These are phyloP conservation scores for Fusarium dlaminii DNA, from an alignment of 2,329 filamentous ascomycete species.

Conservation along the genomic window DNA sequence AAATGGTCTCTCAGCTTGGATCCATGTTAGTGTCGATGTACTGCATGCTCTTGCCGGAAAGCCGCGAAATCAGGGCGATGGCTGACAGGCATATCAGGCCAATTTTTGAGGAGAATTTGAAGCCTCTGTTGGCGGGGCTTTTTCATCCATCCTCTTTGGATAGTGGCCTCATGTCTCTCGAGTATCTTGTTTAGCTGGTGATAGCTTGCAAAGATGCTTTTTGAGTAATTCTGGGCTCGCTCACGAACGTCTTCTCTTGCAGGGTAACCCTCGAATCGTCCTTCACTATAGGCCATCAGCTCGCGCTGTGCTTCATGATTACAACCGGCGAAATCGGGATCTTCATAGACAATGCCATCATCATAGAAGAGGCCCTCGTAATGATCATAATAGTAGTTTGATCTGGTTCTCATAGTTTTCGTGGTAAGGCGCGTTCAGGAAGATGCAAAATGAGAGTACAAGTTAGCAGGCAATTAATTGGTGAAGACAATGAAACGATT, in stretches of 20 bases:
- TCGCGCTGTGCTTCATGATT: not conserved
- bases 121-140: constrained; percentile 58
- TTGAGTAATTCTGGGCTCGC: not conserved
- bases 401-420: not conserved
- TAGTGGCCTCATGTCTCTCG: constrained; percentile 59
- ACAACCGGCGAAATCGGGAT: not conserved
- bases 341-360: not conserved
- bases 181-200: constrained; percentile 48
- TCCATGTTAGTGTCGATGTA: constrained; percentile 14
- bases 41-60: constrained; percentile 38
- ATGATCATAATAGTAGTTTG: not conserved
- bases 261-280: accelerated
- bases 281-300: not conserved
- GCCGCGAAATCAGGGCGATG: constrained; percentile 64
- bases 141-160: constrained; percentile 65
- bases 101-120: constrained; percentile 56
- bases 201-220: not conserved
- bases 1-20: constrained; percentile 48
- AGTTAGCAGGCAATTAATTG: not conserved
- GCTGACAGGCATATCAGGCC: constrained; percentile 58
- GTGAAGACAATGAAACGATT: not conserved
- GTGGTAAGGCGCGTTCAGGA: not conserved
- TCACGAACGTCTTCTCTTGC: not conserved
- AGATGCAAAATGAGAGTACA: not conserved
- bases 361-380: not conserved